Percentiles rank a stretch among this genome's conserved stretches.
Conservation (phyloP, 192 early-diverging fungal species). For the Globomyces pollinis-pini region DNA sequence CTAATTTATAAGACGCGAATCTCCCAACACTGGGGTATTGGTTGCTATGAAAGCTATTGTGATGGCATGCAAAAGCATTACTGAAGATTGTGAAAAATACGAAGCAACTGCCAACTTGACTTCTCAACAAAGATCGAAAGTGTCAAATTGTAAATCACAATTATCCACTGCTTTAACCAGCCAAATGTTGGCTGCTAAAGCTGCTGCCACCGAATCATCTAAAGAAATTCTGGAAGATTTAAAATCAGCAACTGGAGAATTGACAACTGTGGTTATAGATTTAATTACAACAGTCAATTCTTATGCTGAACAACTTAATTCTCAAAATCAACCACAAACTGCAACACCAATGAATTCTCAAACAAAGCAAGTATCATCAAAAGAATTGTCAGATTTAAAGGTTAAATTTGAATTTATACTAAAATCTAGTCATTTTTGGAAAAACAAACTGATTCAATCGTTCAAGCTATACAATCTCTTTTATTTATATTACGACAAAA, state of each 20-base stretch:
- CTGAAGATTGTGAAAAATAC: slow-evolving; percentile 64
- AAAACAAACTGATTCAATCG: slow-evolving; percentile 65
- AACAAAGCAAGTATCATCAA: not conserved
- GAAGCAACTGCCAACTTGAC: slow-evolving; percentile 32
- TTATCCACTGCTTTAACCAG: slow-evolving; percentile 58
- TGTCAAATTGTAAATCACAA: slow-evolving; percentile 50
- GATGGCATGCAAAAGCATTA: slow-evolving; percentile 73
- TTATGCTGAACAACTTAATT: slow-evolving; percentile 8
- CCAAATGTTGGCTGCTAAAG: slow-evolving; percentile 67
- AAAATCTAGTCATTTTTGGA: slow-evolving; percentile 53
- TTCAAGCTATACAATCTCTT: slow-evolving; percentile 69
- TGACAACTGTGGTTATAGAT: slow-evolving; percentile 74
- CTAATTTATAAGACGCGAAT: no score
- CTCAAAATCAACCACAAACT: not conserved
- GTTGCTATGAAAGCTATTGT: slow-evolving; percentile 80
- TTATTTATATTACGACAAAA: slow-evolving; percentile 53
- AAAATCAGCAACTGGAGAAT: slow-evolving; percentile 2
- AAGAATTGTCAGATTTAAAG: slow-evolving; percentile 14
- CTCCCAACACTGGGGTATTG: slow-evolving; percentile 66
- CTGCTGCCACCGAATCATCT: slow-evolving; percentile 53
- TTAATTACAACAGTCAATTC: slow-evolving; percentile 55
- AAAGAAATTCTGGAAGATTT: not conserved
- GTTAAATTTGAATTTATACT: slow-evolving; percentile 39
- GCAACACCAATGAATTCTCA: not conserved
- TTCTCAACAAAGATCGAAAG: slow-evolving; percentile 34